phyloP scores from a whole-genome alignment of 2,329 filamentous ascomycete species.

The Ceratocystis papillata region DNA sequence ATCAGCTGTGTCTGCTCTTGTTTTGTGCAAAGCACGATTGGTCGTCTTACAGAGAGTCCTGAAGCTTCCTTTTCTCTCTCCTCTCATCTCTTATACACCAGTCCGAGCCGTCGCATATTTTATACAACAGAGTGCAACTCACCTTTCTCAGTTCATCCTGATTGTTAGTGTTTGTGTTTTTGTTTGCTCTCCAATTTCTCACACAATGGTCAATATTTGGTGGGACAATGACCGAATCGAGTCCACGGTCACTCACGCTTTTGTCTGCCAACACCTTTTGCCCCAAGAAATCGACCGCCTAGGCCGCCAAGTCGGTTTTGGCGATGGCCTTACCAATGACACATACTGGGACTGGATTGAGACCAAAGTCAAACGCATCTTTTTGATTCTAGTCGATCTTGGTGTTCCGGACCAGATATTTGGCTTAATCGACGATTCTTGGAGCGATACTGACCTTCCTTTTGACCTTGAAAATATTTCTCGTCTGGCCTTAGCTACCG shows the following conservation, averaged over 20 bases:
- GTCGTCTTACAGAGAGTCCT: neutral
- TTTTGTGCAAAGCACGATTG: slow-evolving; percentile 2
- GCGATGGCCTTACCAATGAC: slow-evolving; percentile 55
- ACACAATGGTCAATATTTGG: slow-evolving; percentile 41
- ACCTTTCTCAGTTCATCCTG: neutral
- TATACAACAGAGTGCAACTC: neutral
- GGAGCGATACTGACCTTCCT: slow-evolving; percentile 66
- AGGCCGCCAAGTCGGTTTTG: slow-evolving; percentile 53
- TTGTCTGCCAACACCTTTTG: slow-evolving; percentile 53
- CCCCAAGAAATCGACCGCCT: slow-evolving; percentile 53
- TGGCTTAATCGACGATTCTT: slow-evolving; percentile 61
- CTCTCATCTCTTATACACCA: neutral
- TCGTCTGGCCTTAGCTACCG: slow-evolving; percentile 49
- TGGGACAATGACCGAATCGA: slow-evolving; percentile 63
- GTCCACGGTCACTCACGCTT: slow-evolving; percentile 56
- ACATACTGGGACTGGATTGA: slow-evolving; percentile 73
- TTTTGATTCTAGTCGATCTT: slow-evolving; percentile 59
- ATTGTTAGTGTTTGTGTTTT: neutral
- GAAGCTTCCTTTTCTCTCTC: neutral
- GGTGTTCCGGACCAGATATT: slow-evolving; percentile 65
- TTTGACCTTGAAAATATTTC: slow-evolving; percentile 55
- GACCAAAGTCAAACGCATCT: slow-evolving; percentile 56
- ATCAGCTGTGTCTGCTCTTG: neutral
- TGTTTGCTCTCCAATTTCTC: neutral
- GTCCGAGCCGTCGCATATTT: neutral